These are phyloP conservation scores for Parafenestella ontariensis DNA, from an alignment of 2,329 filamentous ascomycete genomes.

Conservation along the genomic window DNA sequence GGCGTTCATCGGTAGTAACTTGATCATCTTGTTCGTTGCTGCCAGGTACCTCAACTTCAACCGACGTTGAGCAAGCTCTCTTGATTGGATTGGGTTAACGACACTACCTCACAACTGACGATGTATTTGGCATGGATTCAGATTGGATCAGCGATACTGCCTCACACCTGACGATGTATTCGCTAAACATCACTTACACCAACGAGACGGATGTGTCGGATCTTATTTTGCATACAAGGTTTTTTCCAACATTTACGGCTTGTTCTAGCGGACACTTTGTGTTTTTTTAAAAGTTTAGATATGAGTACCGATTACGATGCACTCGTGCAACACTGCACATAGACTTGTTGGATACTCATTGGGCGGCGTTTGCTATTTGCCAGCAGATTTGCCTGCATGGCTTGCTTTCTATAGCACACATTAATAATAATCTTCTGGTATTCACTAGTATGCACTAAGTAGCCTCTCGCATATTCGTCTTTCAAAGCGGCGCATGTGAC, in stretches of 20 bases:
- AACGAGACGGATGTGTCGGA: no score
- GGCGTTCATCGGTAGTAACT: constrained; percentile 79
- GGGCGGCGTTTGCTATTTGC: constrained; percentile 18
- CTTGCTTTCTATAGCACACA: not conserved
- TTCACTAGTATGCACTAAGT: not conserved
- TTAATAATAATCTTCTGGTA: constrained; percentile 2
- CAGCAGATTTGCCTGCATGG: not conserved
- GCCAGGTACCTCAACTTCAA: constrained; percentile 60
- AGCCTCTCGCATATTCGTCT: not conserved
- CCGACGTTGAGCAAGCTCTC: constrained; percentile 28
- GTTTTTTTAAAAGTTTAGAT: constrained; percentile 2
- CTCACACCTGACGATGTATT: no score
- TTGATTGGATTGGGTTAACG: not conserved
- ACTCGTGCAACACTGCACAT: not conserved
- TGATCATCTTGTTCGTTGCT: constrained; percentile 68
- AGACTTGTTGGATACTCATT: constrained; percentile 17
- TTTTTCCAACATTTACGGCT: not conserved
- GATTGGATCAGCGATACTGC: no score
- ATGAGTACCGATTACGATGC: not conserved
- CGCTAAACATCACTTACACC: no score
- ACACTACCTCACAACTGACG: not conserved
- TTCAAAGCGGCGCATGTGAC: not conserved
- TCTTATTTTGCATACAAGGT: not conserved
- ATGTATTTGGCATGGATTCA: no score
- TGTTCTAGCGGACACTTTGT: no score